phyloP scores from a whole-genome alignment of 1,139 yeast genomes.

The Spathaspora sp. region DNA sequence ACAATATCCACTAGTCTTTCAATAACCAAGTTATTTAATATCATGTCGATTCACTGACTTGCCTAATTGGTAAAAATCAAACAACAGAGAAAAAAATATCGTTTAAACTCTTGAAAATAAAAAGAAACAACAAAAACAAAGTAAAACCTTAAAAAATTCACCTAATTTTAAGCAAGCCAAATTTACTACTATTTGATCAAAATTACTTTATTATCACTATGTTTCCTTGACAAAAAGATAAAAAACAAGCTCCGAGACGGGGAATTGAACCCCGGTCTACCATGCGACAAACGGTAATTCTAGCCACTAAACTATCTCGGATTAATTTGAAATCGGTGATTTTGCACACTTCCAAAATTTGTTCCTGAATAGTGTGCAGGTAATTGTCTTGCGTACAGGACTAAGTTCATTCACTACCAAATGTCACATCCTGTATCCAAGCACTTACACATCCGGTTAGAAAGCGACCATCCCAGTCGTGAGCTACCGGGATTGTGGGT shows the following conservation, averaged over 20 bases:
- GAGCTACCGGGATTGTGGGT: no score
- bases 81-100: not conserved
- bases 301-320: constrained; percentile 13
- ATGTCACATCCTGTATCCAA: no score
- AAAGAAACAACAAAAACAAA: not conserved
- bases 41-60: not conserved
- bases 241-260: constrained; percentile 11
- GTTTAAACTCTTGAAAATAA: not conserved
- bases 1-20: not conserved
- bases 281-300: constrained; percentile 14
- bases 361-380: no score
- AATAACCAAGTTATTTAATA: no score
- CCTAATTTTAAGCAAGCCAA: not conserved
- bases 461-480: no score
- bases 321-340: not conserved
- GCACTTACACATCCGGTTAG: no score
- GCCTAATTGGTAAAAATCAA: not conserved
- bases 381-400: no score
- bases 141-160: not conserved
- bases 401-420: no score
- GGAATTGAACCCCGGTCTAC: constrained; percentile 15
- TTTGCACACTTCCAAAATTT: no score
- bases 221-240: not conserved
- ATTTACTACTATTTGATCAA: not conserved
- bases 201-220: not conserved